These are phyloP conservation scores for Puya raimondii DNA, from an alignment of 176 grass and related monocot genomes.

Conservation along the genomic window DNA sequence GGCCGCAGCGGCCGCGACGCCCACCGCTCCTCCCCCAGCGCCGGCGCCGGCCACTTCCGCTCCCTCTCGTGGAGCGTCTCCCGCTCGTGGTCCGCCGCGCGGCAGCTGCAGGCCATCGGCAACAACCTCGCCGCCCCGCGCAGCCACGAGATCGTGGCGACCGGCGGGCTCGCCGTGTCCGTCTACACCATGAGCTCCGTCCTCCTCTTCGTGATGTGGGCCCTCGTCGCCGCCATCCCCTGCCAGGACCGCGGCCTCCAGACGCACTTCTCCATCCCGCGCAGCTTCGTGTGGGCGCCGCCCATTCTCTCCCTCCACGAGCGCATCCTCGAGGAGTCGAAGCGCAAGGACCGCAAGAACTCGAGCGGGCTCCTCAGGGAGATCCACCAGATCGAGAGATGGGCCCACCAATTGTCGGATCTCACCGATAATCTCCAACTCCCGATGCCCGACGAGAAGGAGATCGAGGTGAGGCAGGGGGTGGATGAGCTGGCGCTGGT, in stretches of 20 bases:
- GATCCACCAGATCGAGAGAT: constrained; percentile 59
- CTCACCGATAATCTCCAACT: constrained; percentile 31
- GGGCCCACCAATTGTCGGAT: constrained; percentile 53
- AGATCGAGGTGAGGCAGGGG: constrained; percentile 35
- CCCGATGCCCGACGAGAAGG: constrained; percentile 35
- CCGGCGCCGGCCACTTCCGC: constrained; percentile 55
- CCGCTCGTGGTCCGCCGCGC: constrained; percentile 74
- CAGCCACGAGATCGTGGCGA: constrained; percentile 37
- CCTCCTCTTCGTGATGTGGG: constrained; percentile 70
- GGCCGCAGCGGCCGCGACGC: constrained; percentile 37
- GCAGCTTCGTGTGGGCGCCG: constrained; percentile 60
- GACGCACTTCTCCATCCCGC: constrained; percentile 32
- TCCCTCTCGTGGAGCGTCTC: constrained; percentile 97
- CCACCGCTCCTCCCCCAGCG: constrained; percentile 19
- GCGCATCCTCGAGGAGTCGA: constrained; percentile 62
- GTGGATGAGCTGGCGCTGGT: constrained; percentile 44
- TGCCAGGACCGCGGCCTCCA: constrained; percentile 82
- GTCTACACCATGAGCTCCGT: constrained; percentile 64
- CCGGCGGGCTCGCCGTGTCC: constrained; percentile 32
- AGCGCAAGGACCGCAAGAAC: constrained; percentile 82
- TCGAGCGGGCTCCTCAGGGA: constrained; percentile 68
- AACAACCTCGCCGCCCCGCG: constrained; percentile 53
- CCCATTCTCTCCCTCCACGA: constrained; percentile 67
- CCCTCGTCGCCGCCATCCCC: constrained; percentile 63
- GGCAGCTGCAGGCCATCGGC: constrained; percentile 77